A percentile compares a stretch with the other conserved stretches of the same genome.
Conservation (phyloP, 2,329 filamentous ascomycete species). For the Torrubiella hemipterigena region DNA sequence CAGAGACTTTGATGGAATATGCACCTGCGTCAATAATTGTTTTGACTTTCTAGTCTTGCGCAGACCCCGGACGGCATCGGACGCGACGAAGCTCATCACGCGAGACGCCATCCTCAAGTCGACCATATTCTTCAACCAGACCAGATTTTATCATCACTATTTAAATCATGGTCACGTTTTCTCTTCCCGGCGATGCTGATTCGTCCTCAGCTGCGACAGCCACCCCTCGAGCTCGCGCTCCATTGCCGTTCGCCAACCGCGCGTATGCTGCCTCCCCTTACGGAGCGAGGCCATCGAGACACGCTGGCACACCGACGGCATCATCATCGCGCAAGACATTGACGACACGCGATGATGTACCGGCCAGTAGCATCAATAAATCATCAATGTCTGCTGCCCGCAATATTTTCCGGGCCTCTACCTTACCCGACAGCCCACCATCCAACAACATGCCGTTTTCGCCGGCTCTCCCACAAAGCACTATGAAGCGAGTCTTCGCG, state of each 20-base stretch:
- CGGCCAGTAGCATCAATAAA: constrained; percentile 22
- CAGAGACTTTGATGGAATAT: too few species aligned
- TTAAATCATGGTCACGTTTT: constrained; percentile 24
- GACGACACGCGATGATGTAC: constrained; percentile 20
- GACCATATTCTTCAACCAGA: too few species aligned
- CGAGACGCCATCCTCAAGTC: too few species aligned
- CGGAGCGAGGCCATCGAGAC: constrained; percentile 14
- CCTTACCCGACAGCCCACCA: constrained; percentile 20
- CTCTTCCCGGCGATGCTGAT: constrained; percentile 23
- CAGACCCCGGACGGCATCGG: too few species aligned
- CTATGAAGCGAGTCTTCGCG: constrained; percentile 36
- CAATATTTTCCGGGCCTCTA: constrained; percentile 30
- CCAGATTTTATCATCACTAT: background rate
- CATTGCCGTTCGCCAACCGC: constrained; percentile 31
- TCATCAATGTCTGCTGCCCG: constrained; percentile 22
- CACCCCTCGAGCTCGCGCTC: constrained; percentile 27
- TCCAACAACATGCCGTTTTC: constrained; percentile 27
- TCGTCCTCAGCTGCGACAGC: constrained; percentile 16
- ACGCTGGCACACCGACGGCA: constrained; percentile 24
- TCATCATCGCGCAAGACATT: constrained; percentile 23
- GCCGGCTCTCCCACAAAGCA: constrained; percentile 30
- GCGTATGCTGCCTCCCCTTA: constrained; percentile 25
- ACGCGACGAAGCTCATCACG: background rate
- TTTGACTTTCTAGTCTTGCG: too few species aligned
- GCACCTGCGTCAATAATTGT: too few species aligned